Base-by-base conservation (phyloP, 371 early-diverging fungal genomes). In the Circinella umbellata region DNA sequence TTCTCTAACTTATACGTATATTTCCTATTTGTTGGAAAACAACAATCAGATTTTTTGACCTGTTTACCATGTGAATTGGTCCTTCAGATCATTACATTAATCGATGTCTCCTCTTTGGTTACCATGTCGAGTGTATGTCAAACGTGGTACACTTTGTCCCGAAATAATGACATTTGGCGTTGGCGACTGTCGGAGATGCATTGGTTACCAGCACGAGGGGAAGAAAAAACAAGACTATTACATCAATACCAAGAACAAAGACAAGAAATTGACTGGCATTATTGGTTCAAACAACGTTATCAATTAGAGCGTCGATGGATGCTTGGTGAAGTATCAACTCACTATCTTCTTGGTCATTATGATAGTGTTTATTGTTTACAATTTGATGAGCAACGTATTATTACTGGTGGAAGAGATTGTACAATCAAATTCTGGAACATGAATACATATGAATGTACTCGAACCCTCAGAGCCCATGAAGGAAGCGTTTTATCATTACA, bases 331-430 rank as follows among this genome's bases (percentile, higher is more conserved):
- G 83, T 76, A 1, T 61, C 61, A 3, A 77, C 81, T 1, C 83
- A 77, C 35, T 86, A 79, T 53, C 73, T 93, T 8, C 67, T 77
- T 4, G 97, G 99, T 1, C 99, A 99, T 76, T 69, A 72, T 4
- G 99, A 99, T 70, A 91, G 95, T 65, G 95, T 99, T 7, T 96
- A 99, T 73, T 98, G 98, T 69, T 84, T 98, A 35, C 99, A 96
- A 72, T 94, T 93, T 71, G 95, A 96, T 72, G 78, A 83, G n/a
- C 68, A 89, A 46, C 87, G 87, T 61, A 88, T 99, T 20, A 89
- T 97, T 13, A 94, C 95, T 0, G 99, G 99, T 3, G 96, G 97
- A 7, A 89, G 98, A 61, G 99, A 99, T 82, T 80, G 89, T 42
- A 93, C 95, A 8, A 86, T 98, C 70, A 91, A 91, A 68, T 78